A percentile compares a stretch with the other conserved stretches of the same genome.
phyloP scores from a whole-genome alignment of 257 asterid genomes.

The Solanum chilense region DNA sequence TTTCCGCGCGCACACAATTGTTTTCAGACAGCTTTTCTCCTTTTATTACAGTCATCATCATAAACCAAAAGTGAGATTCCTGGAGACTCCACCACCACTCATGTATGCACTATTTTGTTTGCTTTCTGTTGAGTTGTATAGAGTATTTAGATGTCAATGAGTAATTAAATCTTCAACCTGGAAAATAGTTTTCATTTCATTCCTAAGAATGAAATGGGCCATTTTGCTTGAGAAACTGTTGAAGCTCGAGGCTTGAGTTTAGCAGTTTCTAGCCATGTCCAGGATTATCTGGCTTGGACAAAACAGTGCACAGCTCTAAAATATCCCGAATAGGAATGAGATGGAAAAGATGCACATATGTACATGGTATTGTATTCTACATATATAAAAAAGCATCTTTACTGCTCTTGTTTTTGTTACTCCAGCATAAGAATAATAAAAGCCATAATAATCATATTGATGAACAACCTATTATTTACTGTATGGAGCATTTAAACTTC shows the following conservation, averaged over 20 bases:
- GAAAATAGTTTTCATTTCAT: background rate
- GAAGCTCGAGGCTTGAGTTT: background rate
- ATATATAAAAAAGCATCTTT: background rate
- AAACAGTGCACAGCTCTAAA: background rate
- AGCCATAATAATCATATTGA: background rate
- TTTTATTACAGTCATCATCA: background rate
- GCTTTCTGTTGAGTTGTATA: background rate
- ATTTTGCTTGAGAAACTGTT: background rate
- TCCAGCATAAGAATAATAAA: background rate
- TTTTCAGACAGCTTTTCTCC: background rate
- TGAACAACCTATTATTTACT: background rate
- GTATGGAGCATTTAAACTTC: background rate
- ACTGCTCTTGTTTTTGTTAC: background rate
- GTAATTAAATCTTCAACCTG: background rate
- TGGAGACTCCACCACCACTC: background rate
- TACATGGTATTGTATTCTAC: background rate
- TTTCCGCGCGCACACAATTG: background rate
- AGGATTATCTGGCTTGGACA: background rate
- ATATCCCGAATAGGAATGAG: background rate
- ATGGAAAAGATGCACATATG: background rate
- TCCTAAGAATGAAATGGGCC: background rate
- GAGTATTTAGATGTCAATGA: background rate
- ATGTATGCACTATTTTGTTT: background rate
- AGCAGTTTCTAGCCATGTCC: background rate
- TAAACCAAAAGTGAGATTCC: background rate